A percentile compares a stretch with the other conserved stretches of the same genome.
Evolutionary conservation across 1,284 basidiomycete species (phyloP).

Genomic region (Cutaneotrichosporon spelunceum): DNA sequence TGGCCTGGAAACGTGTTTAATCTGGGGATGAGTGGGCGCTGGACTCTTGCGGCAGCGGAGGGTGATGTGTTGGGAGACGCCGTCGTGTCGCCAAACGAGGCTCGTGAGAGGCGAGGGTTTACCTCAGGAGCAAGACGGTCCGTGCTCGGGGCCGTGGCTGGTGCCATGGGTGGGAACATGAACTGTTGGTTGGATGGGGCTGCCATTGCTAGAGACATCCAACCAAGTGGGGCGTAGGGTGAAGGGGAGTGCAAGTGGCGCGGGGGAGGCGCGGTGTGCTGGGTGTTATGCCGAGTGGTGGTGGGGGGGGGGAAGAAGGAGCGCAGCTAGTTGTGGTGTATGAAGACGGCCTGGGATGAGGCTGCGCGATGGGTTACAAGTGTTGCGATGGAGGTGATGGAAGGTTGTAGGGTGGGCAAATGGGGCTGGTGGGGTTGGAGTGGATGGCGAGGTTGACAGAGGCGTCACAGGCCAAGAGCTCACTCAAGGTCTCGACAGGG

Average conservation of each 20-base stretch:
- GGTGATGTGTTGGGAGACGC: not conserved
- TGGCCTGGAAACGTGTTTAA: not conserved
- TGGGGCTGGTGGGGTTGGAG: not conserved
- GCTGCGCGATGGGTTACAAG: not conserved
- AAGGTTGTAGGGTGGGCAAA: not conserved
- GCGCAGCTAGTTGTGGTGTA: not conserved
- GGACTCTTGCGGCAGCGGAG: not conserved
- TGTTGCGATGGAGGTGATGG: not conserved
- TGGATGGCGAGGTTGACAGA: not conserved
- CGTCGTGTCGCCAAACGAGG: not conserved
- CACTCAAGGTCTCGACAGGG: not conserved
- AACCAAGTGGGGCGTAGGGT: not conserved
- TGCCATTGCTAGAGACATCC: conserved; percentile 2
- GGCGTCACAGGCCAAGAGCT: not conserved
- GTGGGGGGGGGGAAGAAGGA: not conserved
- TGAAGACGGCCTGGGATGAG: not conserved
- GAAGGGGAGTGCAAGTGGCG: not conserved
- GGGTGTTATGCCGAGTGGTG: not conserved
- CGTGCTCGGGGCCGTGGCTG: not conserved
- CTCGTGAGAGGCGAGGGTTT: not conserved
- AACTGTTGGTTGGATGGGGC: conserved; percentile 4
- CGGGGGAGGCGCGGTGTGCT: not conserved
- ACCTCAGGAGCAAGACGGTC: not conserved
- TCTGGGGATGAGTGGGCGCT: not conserved
- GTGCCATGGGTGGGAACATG: not conserved